Percentiles rank a stretch among this genome's conserved stretches.
Evolutionary conservation across 2,329 filamentous ascomycete genomes (phyloP).

Genomic region (Aureobasidium namibiae): DNA sequence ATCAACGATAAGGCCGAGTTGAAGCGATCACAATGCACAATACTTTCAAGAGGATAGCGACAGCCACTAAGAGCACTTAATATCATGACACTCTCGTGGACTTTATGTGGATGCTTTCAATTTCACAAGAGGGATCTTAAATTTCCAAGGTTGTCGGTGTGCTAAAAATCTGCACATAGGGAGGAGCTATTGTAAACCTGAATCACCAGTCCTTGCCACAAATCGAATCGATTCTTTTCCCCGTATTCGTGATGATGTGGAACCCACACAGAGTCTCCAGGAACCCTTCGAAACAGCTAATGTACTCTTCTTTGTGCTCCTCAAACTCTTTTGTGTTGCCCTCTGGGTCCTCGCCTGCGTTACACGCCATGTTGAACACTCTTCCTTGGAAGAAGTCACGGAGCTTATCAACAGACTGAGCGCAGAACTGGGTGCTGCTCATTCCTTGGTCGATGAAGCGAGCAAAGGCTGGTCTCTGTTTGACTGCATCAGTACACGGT

Average conservation of each 20-base stretch:
- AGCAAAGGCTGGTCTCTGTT: not conserved
- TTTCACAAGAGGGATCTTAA: too few species aligned
- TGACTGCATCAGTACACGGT: too few species aligned
- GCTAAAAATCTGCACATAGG: too few species aligned
- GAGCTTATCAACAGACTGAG: not conserved
- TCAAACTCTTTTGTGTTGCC: not conserved
- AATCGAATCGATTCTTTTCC: not conserved
- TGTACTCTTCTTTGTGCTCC: not conserved
- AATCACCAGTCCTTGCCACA: not conserved
- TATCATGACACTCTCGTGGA: too few species aligned
- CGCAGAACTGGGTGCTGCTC: not conserved
- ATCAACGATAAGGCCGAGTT: too few species aligned
- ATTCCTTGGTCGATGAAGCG: not conserved
- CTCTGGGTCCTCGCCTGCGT: not conserved
- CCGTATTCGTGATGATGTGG: not conserved
- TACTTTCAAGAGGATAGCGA: too few species aligned
- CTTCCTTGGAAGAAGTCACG: not conserved
- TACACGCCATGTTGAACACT: not conserved
- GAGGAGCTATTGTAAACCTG: too few species aligned
- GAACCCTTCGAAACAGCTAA: not conserved
- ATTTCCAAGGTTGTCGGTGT: too few species aligned
- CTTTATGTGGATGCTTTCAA: too few species aligned
- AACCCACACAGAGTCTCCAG: not conserved
- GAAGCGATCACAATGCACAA: too few species aligned
- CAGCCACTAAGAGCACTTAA: too few species aligned